Evolutionary conservation across 2,329 filamentous ascomycete species (phyloP), one percentile per base, ranked within the genome.

Genomic region (Hymenoscyphus fructigenus): DNA sequence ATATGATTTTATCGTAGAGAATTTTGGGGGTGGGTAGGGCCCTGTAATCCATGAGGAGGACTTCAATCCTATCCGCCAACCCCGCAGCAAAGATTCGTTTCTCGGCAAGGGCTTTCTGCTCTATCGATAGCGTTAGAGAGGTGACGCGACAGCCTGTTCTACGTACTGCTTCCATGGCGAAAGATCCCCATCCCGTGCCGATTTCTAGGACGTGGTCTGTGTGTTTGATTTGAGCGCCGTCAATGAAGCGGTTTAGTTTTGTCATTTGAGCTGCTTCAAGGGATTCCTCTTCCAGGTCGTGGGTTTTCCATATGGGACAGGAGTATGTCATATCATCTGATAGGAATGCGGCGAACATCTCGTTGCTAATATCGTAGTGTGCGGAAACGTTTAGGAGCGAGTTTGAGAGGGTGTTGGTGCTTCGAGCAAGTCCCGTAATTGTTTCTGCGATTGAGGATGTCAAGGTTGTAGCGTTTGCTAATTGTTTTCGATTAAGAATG

Each of bases 261-360:
- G 84, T 85, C 73, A 85, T 83, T 74, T 92, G 89, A 0, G 90
- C 89, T 23, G 83, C 78, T 72, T 91, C 85, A 0, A 91, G 78
- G 0, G 81, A 81, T 72, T 91, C 88, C 62, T 80, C 78, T 5
- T 75, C 69, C n/a, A 76, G 68, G 3, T 78, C 72, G 57, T 75
- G 77, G 0, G 77, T 78, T 56, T 81, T 78, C 88, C 88, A 90
- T 59, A 91, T 86, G 2, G 89, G 85, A 73, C 88, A 91, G 0
- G 88, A 91, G 71, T 91, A 91, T 3, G 88, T 91, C 89, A 92
- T 91, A 72, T 91, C 89, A n/a, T 84, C 81, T 0, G 88, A 90
- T 32, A 91, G 79, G 69, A 91, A 91, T 0, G 88, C 87, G 5
- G 88, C 86, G 71, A 92, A 91, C 87, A 91, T 90, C 65, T 88